Percentiles rank a stretch among this genome's conserved stretches.
These are phyloP conservation scores for Setaria italica DNA, from an alignment of 202 grass and related monocot species.

Conservation along the genomic window DNA sequence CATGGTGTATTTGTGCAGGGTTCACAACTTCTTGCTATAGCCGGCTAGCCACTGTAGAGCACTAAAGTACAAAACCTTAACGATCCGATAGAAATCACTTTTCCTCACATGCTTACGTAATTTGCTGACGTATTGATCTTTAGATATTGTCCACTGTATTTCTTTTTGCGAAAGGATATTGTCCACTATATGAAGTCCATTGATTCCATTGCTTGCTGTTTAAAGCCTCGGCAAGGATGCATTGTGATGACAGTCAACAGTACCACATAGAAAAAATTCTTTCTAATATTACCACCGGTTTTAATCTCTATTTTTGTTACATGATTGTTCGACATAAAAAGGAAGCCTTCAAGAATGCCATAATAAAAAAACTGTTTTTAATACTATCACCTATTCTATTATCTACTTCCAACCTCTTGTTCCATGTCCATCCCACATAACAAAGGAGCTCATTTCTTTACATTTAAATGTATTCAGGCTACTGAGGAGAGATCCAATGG, in stretches of 20 bases:
- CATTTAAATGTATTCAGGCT: constrained; percentile 64
- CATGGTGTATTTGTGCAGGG: constrained; percentile 13
- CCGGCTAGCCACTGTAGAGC: neutral
- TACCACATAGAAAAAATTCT: constrained; percentile 12
- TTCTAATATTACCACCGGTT: constrained; percentile 29
- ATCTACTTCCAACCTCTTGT: constrained; percentile 33
- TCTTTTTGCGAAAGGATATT: neutral
- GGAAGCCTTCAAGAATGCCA: neutral
- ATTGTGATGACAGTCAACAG: constrained; percentile 15
- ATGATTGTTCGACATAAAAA: constrained; percentile 28
- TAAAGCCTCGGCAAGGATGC: constrained; percentile 17
- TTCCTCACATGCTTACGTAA: constrained; percentile 6
- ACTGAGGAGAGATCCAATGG: constrained; percentile 96
- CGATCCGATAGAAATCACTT: constrained; percentile 31
- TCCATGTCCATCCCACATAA: constrained; percentile 42
- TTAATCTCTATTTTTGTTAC: constrained; percentile 31
- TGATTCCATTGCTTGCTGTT: neutral
- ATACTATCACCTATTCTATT: neutral
- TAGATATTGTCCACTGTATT: constrained; percentile 1
- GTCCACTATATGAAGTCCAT: constrained; percentile 7
- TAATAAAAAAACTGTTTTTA: neutral
- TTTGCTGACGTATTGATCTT: neutral
- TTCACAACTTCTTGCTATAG: neutral
- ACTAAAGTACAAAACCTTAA: constrained; percentile 30
- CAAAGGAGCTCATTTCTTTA: constrained; percentile 24